Base-by-base conservation (phyloP, 2,329 filamentous ascomycete species). In the Botryotinia globosa region DNA sequence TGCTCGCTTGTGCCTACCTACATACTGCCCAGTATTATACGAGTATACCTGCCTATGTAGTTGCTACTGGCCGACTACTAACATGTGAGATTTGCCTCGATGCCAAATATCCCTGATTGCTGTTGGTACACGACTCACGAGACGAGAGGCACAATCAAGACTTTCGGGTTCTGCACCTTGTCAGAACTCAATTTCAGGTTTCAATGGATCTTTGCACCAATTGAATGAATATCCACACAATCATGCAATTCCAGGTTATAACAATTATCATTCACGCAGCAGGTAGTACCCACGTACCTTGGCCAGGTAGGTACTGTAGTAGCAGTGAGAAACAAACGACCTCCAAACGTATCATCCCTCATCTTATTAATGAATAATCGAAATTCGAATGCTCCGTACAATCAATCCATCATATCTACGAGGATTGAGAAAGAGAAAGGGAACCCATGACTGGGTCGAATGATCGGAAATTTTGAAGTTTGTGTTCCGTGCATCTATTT, bases 401-500 rank as follows among this genome's bases (percentile, higher is more conserved):
- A 48, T 48, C 45, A 25, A 48, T 48, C 45, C 9, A 48, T 48
- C 45, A 22, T 10, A 10, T 48, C 20, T 48, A 25, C 20, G 9
- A 51, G 25, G n/a, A 54, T 16, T 2, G 12, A n/a, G 1, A 32
- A 56, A 56, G 12, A n/a, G 1, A 32, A 56, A 56, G 39, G 64
- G n/a, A 67, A 29, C 64, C 25, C 65, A 67, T 67, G 65, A 67
- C 65, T 56, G 65, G n/a, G 37, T n/a, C 66, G 66, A 58, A 69
- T 59, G 65, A 72, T 48, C 65, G 66, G 66, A 63, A 45, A 48
- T 63, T 34, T 63, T 42, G 22, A 22, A 16, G 39, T 73, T 61
- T 56, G 42, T 51, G 63, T 51, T 54, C 39, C 44, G 25, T 29
- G 29, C 66, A 56, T 39, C 25, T n/a, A n/a, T n/a, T n/a, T n/a